Base-by-base conservation (phyloP, 345 rosid genomes). In the Brassica incana region DNA sequence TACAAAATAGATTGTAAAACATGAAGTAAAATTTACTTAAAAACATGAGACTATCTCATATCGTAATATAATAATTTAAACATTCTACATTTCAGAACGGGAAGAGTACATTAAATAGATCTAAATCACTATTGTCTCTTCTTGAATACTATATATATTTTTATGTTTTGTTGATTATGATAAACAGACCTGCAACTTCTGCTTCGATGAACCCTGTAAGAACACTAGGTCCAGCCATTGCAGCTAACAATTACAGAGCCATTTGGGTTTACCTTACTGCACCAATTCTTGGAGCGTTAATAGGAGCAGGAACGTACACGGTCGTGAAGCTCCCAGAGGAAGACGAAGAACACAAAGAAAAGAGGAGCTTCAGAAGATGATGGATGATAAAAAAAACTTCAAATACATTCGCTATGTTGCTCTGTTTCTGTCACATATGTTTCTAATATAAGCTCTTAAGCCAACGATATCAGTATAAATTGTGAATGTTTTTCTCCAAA, bases 161-260 rank as follows among this genome's bases (percentile, higher is more conserved):
- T 9, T 7, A 8, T 43, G 5, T 69, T 2, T 48, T 38, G 4
- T 2, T 59, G 43, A 29, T 32, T 18, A 61, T 60, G 27, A 56
- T 70, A n/a, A 71, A 75, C 92, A 92, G 95, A 70, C 87, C 90
- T 8, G 65, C 88, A 68, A 90, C 97, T 14, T 91, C 95, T 10
- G 98, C 89, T 60, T 91, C 95, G 2, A 91, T 94, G 97, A 94
- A 94, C 77, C 98, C 97, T 3, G 97, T 84, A 25, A 85, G 97
- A 85, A 94, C 97, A 60, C 52, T 90, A 54, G 97, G 97, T 10
- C 98, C 98, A 40, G 98, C 97, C 4, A 75, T 92, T 64, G 97
- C 95, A 36, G 92, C 88, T 74, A 93, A 89, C 80, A 94, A 91
- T 83, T 94, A 81, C 84, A 86, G 76, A 82, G 97, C 85, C 58